These are phyloP conservation scores for Scheffersomyces lignosus DNA, from an alignment of 805 yeast genomes.

Conservation along the genomic window DNA sequence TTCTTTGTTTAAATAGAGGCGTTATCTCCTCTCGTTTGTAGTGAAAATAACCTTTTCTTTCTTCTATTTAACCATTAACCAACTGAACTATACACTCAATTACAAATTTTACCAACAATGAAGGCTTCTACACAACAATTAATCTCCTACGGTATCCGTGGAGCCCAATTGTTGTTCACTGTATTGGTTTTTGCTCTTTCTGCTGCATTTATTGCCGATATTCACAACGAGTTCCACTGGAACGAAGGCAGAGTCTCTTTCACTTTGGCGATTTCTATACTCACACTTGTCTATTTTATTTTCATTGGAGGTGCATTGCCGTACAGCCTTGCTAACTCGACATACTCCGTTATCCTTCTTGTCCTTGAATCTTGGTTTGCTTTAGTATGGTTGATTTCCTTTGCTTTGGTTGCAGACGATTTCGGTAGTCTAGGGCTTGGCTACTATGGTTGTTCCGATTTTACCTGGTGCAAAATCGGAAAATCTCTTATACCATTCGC, in stretches of 20 bases:
- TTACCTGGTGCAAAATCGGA: constrained; percentile 16
- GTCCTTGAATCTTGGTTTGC: constrained; percentile 14
- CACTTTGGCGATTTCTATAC: constrained; percentile 11
- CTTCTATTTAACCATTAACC: no score
- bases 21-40: no score
- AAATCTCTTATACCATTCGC: constrained; percentile 23
- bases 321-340: background rate
- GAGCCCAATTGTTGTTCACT: constrained; percentile 14
- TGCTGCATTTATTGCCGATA: constrained; percentile 10
- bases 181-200: constrained; percentile 15
- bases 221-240: background rate
- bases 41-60: no score
- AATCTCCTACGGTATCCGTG: constrained; percentile 3
- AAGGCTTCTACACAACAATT: background rate
- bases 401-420: constrained; percentile 19
- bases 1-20: no score
- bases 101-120: background rate
- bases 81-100: background rate
- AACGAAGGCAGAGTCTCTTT: constrained; percentile 9
- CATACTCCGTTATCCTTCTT: constrained; percentile 9
- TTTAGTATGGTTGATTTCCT: constrained; percentile 23
- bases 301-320: background rate
- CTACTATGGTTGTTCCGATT: constrained; percentile 5
- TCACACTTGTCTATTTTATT: constrained; percentile 9
- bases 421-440: constrained; percentile 16